A percentile compares a stretch with the other conserved stretches of the same genome.
These are phyloP conservation scores for Sphaerulina populicola DNA, from an alignment of 2,329 filamentous ascomycete genomes.

Conservation along the genomic window DNA sequence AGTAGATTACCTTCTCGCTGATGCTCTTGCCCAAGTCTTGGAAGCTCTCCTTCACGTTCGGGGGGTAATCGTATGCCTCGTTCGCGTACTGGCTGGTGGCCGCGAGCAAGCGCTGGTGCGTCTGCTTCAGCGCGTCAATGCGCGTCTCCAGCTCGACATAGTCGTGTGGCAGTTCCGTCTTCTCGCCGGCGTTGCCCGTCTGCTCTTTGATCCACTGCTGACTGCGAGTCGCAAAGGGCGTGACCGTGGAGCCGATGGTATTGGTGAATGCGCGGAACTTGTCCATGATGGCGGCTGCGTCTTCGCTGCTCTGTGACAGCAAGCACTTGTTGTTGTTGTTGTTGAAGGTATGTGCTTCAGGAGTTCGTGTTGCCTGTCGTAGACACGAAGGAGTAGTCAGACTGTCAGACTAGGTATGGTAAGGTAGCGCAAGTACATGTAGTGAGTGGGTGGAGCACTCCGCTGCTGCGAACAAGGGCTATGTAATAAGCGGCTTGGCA, in stretches of 20 bases:
- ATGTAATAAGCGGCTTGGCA: no score
- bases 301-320: background rate
- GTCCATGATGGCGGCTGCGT: conserved; percentile 46
- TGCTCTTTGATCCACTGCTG: conserved; percentile 98
- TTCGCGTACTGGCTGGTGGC: conserved; percentile 94
- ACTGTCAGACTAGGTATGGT: no score
- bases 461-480: no score
- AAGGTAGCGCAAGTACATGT: no score
- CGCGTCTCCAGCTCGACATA: conserved; percentile 98
- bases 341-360: background rate
- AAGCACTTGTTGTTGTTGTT: background rate
- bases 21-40: conserved; percentile 92
- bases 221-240: conserved; percentile 85
- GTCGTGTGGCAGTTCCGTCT: conserved; percentile 94
- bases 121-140: conserved; percentile 92
- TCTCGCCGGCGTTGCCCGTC: conserved; percentile 88
- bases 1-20: conserved; percentile 69
- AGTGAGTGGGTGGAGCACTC: no score
- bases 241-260: conserved; percentile 67
- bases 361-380: background rate
- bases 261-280: conserved; percentile 56
- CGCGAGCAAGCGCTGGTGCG: conserved; percentile 92
- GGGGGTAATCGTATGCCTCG: conserved; percentile 83
- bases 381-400: background rate
- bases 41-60: conserved; percentile 97